Percentiles rank a stretch among this genome's conserved stretches.
These are phyloP conservation scores for Poa pratensis DNA, from an alignment of 176 grass and related monocot genomes.

Conservation along the genomic window DNA sequence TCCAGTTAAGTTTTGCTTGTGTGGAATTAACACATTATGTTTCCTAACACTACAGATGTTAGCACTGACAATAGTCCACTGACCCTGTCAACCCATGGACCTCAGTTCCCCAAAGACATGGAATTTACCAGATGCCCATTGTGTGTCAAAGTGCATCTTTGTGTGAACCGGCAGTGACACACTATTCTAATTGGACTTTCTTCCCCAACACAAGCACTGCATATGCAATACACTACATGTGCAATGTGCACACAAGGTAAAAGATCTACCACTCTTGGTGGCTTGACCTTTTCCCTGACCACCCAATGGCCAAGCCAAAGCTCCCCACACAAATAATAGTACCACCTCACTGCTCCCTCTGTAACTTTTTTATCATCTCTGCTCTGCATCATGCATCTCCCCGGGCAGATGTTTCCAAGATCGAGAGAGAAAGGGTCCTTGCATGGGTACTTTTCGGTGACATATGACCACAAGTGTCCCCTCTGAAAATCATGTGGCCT, in stretches of 20 bases:
- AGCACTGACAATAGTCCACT: not conserved
- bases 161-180: slow-evolving; percentile 17
- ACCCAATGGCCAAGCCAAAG: slow-evolving; percentile 30
- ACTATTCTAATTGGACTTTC: not conserved
- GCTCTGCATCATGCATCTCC: slow-evolving; percentile 37
- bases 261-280: slow-evolving; percentile 29
- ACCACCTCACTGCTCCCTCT: slow-evolving; percentile 10
- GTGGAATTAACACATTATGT: not conserved
- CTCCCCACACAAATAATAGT: slow-evolving; percentile 33
- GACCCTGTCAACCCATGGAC: not conserved
- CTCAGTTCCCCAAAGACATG: not conserved
- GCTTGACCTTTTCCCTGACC: slow-evolving; percentile 33
- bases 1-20: not conserved
- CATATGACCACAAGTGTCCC: slow-evolving; percentile 49
- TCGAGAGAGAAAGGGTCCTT: slow-evolving; percentile 47
- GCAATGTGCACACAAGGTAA: slow-evolving; percentile 27
- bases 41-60: not conserved
- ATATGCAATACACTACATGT: not conserved
- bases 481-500: slow-evolving; percentile 48
- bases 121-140: not conserved
- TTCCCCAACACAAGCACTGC: not conserved
- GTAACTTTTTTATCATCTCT: slow-evolving; percentile 17
- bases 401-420: slow-evolving; percentile 47
- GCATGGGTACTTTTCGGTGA: slow-evolving; percentile 32
- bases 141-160: not conserved